Conservation (phyloP, 2,329 filamentous ascomycete genomes). For the Scleromitrula shiraiana region DNA sequence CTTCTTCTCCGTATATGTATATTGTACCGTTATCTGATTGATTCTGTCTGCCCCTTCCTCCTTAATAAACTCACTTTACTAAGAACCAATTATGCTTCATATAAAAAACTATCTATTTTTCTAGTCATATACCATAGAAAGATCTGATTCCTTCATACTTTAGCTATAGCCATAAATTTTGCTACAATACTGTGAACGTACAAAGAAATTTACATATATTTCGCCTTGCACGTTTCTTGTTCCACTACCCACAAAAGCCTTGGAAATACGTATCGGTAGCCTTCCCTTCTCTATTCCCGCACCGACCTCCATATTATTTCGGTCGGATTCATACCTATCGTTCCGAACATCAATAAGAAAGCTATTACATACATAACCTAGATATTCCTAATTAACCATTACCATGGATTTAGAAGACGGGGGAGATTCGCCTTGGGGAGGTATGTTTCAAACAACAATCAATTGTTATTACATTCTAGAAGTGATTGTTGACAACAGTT, state of each 20-base stretch:
- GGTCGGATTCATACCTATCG: background rate
- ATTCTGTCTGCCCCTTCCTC: no score
- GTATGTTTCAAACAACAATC: conserved; percentile 27
- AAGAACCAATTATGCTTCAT: no score
- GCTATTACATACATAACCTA: background rate
- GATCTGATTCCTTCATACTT: no score
- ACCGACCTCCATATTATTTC: background rate
- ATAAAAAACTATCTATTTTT: no score
- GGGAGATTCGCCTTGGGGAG: conserved; percentile 39
- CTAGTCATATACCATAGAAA: no score
- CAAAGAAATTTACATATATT: no score
- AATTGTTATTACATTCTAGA: background rate
- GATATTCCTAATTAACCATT: conserved; percentile 6
- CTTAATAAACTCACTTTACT: no score
- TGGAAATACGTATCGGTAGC: background rate
- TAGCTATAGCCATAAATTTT: no score
- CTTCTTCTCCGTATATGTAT: no score
- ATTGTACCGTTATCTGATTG: no score
- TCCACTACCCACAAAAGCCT: background rate
- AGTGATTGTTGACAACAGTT: conserved; percentile 13
- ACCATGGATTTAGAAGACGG: conserved; percentile 38
- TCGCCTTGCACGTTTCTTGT: background rate
- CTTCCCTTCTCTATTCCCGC: background rate
- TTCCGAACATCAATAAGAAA: background rate
- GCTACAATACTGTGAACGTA: no score